These are phyloP conservation scores for Rhodomyrtus tomentosa DNA, from an alignment of 345 rosid species.

Conservation along the genomic window DNA sequence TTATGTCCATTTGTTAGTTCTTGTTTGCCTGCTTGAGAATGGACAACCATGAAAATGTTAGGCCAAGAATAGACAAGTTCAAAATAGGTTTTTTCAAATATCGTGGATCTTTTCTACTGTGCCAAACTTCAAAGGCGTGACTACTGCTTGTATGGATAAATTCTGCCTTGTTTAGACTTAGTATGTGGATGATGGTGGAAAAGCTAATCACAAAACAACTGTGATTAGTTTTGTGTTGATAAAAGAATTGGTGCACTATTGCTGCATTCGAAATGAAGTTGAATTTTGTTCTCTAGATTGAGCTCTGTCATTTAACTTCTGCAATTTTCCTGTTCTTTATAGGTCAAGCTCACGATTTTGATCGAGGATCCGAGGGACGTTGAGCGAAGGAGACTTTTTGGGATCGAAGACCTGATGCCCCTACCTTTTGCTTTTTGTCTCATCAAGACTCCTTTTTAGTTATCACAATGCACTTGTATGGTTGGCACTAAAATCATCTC, in stretches of 20 bases:
- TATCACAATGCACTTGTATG: too few species aligned
- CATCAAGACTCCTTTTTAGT: too few species aligned
- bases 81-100: neutral
- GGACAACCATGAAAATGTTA: neutral
- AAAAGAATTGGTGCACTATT: too few species aligned
- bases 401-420: conserved; percentile 72
- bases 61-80: neutral
- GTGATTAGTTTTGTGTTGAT: too few species aligned
- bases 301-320: neutral
- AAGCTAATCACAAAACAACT: too few species aligned
- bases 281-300: neutral
- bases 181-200: neutral
- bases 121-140: neutral
- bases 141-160: neutral
- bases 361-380: conserved; percentile 91
- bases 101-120: neutral
- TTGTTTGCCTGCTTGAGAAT: neutral
- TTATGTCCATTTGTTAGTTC: neutral
- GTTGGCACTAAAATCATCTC: too few species aligned
- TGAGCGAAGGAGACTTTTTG: conserved; percentile 76
- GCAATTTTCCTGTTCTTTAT: neutral
- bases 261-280: neutral
- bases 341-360: conserved; percentile 76
- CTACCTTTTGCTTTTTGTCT: too few species aligned
- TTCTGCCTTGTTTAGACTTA: neutral